A percentile compares a stretch with the other conserved stretches of the same genome.
Evolutionary conservation across 129 eudicot genomes (phyloP).

Genomic region (Cynara cardunculus): DNA sequence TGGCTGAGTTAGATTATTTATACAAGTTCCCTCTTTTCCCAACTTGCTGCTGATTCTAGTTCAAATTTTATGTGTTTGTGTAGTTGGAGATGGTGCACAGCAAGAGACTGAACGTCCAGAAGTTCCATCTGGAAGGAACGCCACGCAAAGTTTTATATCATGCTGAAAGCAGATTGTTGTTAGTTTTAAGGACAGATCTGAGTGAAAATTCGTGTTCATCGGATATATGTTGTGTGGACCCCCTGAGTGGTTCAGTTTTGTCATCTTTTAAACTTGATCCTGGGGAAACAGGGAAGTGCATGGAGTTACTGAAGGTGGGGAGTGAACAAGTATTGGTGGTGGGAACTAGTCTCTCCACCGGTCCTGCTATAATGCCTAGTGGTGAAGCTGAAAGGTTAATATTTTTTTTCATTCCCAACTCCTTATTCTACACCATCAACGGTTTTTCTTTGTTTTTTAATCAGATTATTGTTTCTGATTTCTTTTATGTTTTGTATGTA

Average conservation of each 20-base stretch:
- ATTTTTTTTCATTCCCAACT: not conserved
- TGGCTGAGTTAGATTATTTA: not conserved
- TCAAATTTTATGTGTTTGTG: conserved; percentile 10
- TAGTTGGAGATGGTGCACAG: conserved; percentile 94
- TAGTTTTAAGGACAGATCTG: conserved; percentile 85
- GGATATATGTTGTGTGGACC: conserved; percentile 86
- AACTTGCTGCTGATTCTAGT: not conserved
- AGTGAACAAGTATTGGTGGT: conserved; percentile 77
- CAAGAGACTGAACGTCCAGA: conserved; percentile 92
- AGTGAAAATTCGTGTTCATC: conserved; percentile 68
- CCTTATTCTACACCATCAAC: not conserved
- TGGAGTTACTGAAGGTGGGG: conserved; percentile 77
- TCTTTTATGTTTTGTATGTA: not conserved
- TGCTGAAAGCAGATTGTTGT: conserved; percentile 76
- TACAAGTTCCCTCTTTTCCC: not conserved
- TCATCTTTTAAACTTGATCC: conserved; percentile 83
- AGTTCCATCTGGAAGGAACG: conserved; percentile 95
- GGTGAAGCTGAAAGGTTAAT: conserved; percentile 97
- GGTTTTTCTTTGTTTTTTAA: not conserved
- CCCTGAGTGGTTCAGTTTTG: conserved; percentile 73
- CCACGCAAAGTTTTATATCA: conserved; percentile 87
- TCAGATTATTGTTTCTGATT: not conserved
- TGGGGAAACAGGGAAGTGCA: conserved; percentile 93
- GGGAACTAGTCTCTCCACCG: conserved; percentile 86
- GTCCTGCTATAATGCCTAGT: conserved; percentile 98